Conservation (phyloP, 306 rosid species). For the Canavalia ensiformis region DNA sequence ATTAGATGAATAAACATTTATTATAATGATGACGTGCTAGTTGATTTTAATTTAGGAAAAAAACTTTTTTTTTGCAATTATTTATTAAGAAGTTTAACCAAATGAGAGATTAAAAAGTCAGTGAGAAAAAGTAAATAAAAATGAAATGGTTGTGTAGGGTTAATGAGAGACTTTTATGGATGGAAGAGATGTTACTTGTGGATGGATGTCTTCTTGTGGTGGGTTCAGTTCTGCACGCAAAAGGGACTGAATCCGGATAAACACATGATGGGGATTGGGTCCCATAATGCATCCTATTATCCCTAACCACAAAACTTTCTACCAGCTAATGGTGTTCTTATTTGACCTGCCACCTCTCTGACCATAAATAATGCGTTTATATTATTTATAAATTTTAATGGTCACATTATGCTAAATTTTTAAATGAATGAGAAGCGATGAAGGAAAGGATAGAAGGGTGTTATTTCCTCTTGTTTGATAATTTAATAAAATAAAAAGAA, state of each 20-base stretch:
- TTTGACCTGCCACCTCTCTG: neutral
- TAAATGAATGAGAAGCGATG: neutral
- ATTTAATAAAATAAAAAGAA: neutral
- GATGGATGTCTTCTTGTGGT: neutral
- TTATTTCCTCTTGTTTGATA: neutral
- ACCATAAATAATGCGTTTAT: neutral
- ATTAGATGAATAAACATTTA: no score
- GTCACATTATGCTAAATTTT: neutral
- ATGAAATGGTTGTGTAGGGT: no score
- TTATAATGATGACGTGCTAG: no score
- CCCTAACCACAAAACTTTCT: neutral
- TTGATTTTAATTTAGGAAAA: no score
- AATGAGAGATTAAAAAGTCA: no score
- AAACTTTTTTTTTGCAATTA: no score
- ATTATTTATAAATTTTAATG: neutral
- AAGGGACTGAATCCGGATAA: slow-evolving; percentile 4
- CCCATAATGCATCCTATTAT: neutral
- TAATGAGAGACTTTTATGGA: no score
- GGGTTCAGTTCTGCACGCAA: slow-evolving; percentile 29
- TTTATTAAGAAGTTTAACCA: no score
- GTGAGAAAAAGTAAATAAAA: no score
- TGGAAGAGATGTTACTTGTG: neutral
- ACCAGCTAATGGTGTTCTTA: neutral
- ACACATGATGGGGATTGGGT: neutral
- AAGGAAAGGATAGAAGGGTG: neutral